phyloP scores from a whole-genome alignment of 2,329 filamentous ascomycete genomes.

The Fusarium succisae region DNA sequence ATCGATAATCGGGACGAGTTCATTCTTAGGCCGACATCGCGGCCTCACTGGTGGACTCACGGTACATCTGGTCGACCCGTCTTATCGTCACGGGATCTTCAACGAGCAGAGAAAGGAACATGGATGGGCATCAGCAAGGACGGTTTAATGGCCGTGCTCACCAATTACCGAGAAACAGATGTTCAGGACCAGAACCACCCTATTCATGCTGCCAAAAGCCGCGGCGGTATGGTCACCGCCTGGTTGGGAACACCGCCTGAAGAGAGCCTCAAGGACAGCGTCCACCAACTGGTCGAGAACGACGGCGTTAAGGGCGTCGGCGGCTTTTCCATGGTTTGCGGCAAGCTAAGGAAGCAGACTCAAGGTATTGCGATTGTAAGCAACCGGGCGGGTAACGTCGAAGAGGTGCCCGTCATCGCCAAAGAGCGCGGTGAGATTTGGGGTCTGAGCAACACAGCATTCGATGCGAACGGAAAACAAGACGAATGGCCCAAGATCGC shows the following conservation, averaged over 20 bases:
- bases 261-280: slow-evolving; percentile 61
- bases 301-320: slow-evolving; percentile 68
- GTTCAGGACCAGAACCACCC: slow-evolving; percentile 60
- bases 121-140: slow-evolving; percentile 71
- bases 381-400: slow-evolving; percentile 64
- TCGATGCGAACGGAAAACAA: slow-evolving; percentile 52
- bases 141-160: slow-evolving; percentile 70
- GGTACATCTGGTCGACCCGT: slow-evolving; percentile 55
- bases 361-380: slow-evolving; percentile 69
- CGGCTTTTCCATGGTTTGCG: slow-evolving; percentile 73
- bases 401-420: slow-evolving; percentile 67
- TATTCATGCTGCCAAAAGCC: slow-evolving; percentile 64
- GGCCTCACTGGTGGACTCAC: slow-evolving; percentile 71
- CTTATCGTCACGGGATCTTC: slow-evolving; percentile 69
- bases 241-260: slow-evolving; percentile 64
- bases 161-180: slow-evolving; percentile 70
- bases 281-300: slow-evolving; percentile 61
- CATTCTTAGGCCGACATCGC: slow-evolving; percentile 70
- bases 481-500: slow-evolving; percentile 70
- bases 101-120: slow-evolving; percentile 69
- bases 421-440: slow-evolving; percentile 61
- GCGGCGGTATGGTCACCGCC: slow-evolving; percentile 71
- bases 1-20: slow-evolving; percentile 83
- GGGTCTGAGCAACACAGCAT: slow-evolving; percentile 71
- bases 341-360: slow-evolving; percentile 61